Base-by-base conservation (phyloP, 2,329 filamentous ascomycete genomes). In the Lomentospora prolificans region DNA sequence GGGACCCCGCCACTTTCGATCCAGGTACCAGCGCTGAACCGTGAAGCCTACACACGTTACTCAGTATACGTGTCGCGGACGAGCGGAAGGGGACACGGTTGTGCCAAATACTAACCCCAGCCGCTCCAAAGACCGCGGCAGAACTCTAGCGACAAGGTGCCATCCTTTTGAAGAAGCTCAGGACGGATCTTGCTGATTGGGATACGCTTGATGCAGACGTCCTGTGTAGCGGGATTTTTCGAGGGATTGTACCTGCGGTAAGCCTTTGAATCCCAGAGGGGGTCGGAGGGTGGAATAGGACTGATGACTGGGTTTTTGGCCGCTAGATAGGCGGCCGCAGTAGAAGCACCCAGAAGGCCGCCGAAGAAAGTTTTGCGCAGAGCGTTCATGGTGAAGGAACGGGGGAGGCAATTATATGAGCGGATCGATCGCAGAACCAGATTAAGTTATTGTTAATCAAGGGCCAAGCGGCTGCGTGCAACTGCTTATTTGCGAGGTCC, bases 51-150 rank as follows among this genome's bases (percentile, higher is more conserved):
- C 50, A 5, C 48, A 17, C 28, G 33, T n/a, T 4, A 24, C 4
- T 54, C 28, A 27, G 24, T 44, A 54, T 48, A n/a, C 41, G 17
- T 8, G 14, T 48, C 14, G 14, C 14, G 41, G 7, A n/a, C n/a
- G n/a, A n/a, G n/a, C n/a, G n/a, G 22, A 33, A 14, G 30, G 30
- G 30, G 30, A 33, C 7, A 33, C 7, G 27, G 24, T 51, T 36
- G 50, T 33, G 17, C 48, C 53, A 28, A 56, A 44, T 57, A 70
- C 76, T 59, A 67, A 87, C 85, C 84, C 65, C 76, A 75, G 56
- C 82, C 83, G 59, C 79, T 77, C 85, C 81, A 89, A 51, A 87
- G 70, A 48, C 84, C 84, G 10, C 81, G 80, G 64, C 82, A 86
- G 64, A 87, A 87, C 60, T 80, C 81, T 61, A 86, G 74, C 1